Percentiles rank a stretch among this genome's conserved stretches.
phyloP scores from a whole-genome alignment of 495 filamentous ascomycete species.

The Tetracladium marchalianum region DNA sequence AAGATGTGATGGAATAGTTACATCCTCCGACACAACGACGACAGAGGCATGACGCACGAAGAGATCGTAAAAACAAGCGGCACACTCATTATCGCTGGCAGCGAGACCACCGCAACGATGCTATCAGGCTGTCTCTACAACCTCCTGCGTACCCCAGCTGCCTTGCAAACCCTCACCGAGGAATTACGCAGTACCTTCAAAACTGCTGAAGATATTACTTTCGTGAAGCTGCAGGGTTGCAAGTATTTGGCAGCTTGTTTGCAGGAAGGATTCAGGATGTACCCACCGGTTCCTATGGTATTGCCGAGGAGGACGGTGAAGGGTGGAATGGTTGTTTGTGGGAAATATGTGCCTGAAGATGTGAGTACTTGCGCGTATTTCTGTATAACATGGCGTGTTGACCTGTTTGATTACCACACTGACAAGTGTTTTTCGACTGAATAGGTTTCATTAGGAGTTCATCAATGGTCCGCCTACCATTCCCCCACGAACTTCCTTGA shows the following conservation, averaged over 20 bases:
- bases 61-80: neutral
- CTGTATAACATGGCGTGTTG: no score
- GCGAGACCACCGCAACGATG: slow-evolving; percentile 36
- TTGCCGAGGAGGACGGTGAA: slow-evolving; percentile 1
- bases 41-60: neutral
- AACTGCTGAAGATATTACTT: slow-evolving; percentile 30
- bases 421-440: no score
- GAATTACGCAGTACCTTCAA: slow-evolving; percentile 37
- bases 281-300: slow-evolving; percentile 19
- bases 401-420: no score
- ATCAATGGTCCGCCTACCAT: slow-evolving; percentile 19
- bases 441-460: slow-evolving; percentile 11
- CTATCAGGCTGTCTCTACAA: slow-evolving; percentile 33
- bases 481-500: slow-evolving; percentile 23
- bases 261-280: slow-evolving; percentile 26
- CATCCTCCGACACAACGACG: no score
- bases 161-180: slow-evolving; percentile 20
- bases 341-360: slow-evolving; percentile 9
- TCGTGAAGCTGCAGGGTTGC: slow-evolving; percentile 20
- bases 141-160: slow-evolving; percentile 19
- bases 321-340: slow-evolving; percentile 7
- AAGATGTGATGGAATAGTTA: no score
- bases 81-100: slow-evolving; percentile 24
- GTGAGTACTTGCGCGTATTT: neutral
- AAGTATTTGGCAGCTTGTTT: slow-evolving; percentile 27